A percentile compares a stretch with the other conserved stretches of the same genome.
These are phyloP conservation scores for Eimeria necatrix DNA, from an alignment of 169 alveolate species.

Conservation along the genomic window DNA sequence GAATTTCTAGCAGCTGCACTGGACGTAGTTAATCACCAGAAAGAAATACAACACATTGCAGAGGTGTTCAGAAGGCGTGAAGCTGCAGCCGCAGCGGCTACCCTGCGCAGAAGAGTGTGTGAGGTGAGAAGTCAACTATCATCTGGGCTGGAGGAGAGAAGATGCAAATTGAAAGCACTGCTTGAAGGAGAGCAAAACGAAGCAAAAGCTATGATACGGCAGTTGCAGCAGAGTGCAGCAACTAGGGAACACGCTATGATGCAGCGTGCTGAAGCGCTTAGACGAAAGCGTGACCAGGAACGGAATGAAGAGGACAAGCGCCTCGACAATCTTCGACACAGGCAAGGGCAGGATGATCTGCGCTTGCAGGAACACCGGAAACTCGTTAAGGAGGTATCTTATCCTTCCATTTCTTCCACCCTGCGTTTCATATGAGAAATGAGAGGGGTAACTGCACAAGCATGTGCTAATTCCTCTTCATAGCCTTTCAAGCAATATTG, in stretches of 20 bases:
- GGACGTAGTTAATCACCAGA: constrained; percentile 16
- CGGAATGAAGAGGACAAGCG: constrained; percentile 64
- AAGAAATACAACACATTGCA: constrained; percentile 55
- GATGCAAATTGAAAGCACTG: constrained; percentile 44
- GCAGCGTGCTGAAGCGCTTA: constrained; percentile 60
- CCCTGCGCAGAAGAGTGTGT: constrained; percentile 12
- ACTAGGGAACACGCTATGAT: constrained; percentile 39
- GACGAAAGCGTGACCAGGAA: constrained; percentile 38
- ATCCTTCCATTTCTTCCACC: neutral
- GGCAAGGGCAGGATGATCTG: constrained; percentile 34
- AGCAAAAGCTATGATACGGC: constrained; percentile 27
- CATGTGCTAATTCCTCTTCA: no score
- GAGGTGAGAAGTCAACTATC: constrained; percentile 29
- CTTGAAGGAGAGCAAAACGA: constrained; percentile 27
- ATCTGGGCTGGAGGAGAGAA: constrained; percentile 39
- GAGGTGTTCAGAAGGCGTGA: constrained; percentile 6
- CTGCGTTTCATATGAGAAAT: no score
- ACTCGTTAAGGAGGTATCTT: constrained; percentile 46
- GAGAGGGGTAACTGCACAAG: no score
- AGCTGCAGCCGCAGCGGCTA: constrained; percentile 59
- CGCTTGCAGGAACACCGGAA: constrained; percentile 17
- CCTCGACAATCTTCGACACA: neutral
- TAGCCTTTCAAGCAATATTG: no score
- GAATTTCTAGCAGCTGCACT: constrained; percentile 59
- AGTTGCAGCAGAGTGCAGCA: constrained; percentile 37